Conservation (phyloP, 805 yeast genomes). For the Saccharomyces paradoxus region DNA sequence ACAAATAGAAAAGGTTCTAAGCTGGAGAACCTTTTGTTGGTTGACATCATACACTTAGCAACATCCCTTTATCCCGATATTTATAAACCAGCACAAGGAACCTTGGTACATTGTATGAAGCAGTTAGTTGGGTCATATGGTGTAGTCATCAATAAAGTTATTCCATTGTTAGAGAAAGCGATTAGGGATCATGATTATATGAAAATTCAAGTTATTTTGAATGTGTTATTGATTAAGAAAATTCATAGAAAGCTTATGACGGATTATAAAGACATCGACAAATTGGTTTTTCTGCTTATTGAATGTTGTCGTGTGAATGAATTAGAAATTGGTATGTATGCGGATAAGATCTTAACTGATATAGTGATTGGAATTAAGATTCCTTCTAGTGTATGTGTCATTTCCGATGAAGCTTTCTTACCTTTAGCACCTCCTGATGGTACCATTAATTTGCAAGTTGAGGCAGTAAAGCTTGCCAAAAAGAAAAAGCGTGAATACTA, state of each 20-base stretch:
- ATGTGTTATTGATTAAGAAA: constrained; percentile 47
- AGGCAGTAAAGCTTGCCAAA: constrained; percentile 56
- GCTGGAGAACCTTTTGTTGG: constrained; percentile 53
- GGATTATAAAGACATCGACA: constrained; percentile 46
- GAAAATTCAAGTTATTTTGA: constrained; percentile 55
- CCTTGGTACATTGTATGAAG: constrained; percentile 60
- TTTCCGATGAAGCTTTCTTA: constrained; percentile 34
- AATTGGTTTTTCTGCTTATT: constrained; percentile 42
- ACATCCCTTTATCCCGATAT: constrained; percentile 65
- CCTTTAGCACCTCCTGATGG: constrained; percentile 58
- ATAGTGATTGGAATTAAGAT: constrained; percentile 37
- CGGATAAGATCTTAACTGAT: constrained; percentile 43
- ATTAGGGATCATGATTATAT: constrained; percentile 43
- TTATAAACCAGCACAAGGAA: constrained; percentile 60
- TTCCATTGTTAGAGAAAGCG: constrained; percentile 43
- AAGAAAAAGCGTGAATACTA: constrained; percentile 43
- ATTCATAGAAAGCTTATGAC: constrained; percentile 50
- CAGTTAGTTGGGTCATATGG: constrained; percentile 61
- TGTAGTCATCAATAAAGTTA: constrained; percentile 35
- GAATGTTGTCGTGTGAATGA: constrained; percentile 51
- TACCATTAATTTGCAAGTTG: constrained; percentile 47
- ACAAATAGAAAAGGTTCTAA: constrained; percentile 65
- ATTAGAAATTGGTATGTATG: constrained; percentile 43
- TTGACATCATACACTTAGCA: constrained; percentile 55
- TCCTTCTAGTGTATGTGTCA: constrained; percentile 47